These are phyloP conservation scores for Viola pubescens DNA, from an alignment of 441 rosid genomes.

Conservation along the genomic window DNA sequence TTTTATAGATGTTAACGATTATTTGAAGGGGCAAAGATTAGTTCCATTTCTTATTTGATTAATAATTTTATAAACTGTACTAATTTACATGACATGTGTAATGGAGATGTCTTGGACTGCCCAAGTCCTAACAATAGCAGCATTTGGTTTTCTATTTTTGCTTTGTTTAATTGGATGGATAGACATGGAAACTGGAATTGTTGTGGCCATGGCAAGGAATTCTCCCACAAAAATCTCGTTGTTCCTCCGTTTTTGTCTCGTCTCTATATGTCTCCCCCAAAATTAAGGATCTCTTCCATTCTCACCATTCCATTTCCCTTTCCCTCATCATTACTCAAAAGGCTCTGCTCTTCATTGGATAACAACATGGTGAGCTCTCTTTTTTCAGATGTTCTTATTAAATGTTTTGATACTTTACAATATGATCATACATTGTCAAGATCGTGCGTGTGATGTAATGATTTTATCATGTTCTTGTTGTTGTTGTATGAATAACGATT, in stretches of 20 bases:
- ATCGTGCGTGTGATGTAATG: too few relatives aligned
- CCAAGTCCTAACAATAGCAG: neutral
- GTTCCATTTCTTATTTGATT: too few relatives aligned
- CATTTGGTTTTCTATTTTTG: neutral
- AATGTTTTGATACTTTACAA: too few relatives aligned
- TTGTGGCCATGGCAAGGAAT: neutral
- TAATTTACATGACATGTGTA: neutral
- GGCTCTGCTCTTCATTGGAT: neutral
- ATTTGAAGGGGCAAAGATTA: too few relatives aligned
- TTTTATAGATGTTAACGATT: too few relatives aligned
- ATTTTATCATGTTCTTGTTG: neutral
- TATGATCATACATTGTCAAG: too few relatives aligned
- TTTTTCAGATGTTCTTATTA: neutral
- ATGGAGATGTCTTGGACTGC: neutral
- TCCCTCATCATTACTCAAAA: neutral
- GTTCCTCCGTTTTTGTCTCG: neutral
- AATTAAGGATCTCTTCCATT: constrained; percentile 1
- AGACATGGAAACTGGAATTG: neutral
- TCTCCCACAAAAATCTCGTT: neutral
- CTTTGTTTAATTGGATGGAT: neutral
- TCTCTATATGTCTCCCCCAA: neutral
- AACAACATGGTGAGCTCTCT: constrained; percentile 1
- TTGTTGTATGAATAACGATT: constrained; percentile 32
- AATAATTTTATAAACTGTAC: too few relatives aligned
- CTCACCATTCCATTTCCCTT: neutral